Base-by-base conservation (phyloP, 768 basidiomycete genomes). In the Scleroderma bovista region DNA sequence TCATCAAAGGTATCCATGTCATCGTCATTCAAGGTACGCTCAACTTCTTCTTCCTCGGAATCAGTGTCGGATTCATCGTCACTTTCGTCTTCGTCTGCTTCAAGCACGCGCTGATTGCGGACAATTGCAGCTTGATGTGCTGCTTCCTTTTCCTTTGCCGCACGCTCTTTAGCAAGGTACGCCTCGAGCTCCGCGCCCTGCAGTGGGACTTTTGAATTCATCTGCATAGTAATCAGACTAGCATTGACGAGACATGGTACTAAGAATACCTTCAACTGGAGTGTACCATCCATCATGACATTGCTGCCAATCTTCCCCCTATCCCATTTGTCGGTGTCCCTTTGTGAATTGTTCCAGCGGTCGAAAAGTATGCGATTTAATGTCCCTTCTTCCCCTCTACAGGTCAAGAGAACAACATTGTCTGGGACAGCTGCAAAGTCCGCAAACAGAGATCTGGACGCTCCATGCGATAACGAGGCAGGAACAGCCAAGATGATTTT, bases 401-500 rank as follows among this genome's bases (percentile, higher is more conserved):
- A 75, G 0, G 95, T 96, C 37, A 98, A 78, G 3, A 99, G 74
- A 26, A 99, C 78, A 47, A 96, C 85, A 57, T 95, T 95, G 52
- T 86, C 86, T 0, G 86, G 81, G 5, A 85, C 77, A 7, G 81
- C 75, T 3, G 93, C 92, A 68, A 97, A 93, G 46, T 91, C 81
- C 15, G 82, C 77, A 64, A 99, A 97, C 3, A 98, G 67, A 31
- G 80, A 75, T 40, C 96, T 81, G 1, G 93, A 94, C 9, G 90
- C 86, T 2, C 95, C 95, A 59, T 97, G 88, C 0, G 93, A 94
- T 43, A 99, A 75, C 3, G 91, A 91, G 1, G 91, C 85, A 2
- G 96, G 96, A 23, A 95, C 87, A 0, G 93, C 92, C 15, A 99
- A 77, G 53, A 99, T 90, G 46, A 97, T 78, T 63, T 98, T 98